Conservation (phyloP, 306 rosid genomes). For the Luffa aegyptiaca region DNA sequence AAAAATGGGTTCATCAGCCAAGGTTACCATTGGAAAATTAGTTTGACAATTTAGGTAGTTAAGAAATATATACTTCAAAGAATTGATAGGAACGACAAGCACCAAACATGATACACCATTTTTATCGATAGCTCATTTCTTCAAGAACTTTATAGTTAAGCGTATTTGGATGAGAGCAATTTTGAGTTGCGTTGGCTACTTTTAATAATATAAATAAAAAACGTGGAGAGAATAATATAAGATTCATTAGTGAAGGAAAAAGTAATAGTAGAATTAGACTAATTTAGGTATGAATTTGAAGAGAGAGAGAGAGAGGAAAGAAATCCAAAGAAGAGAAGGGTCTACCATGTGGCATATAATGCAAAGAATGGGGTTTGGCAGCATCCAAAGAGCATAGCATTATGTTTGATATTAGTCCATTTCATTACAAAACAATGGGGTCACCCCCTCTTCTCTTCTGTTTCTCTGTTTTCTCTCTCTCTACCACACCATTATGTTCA, state of each 20-base stretch:
- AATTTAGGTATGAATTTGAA: not conserved
- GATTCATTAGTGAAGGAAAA: too few relatives aligned
- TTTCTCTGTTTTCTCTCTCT: not conserved
- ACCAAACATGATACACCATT: too few relatives aligned
- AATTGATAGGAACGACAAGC: too few relatives aligned
- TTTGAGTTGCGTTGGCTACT: too few relatives aligned
- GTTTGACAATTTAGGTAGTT: too few relatives aligned
- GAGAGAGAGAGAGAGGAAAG: not conserved
- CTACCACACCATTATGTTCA: not conserved
- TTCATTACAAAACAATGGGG: not conserved
- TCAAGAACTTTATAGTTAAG: too few relatives aligned
- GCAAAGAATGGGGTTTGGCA: not conserved
- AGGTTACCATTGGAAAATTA: not conserved
- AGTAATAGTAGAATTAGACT: too few relatives aligned
- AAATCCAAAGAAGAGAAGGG: not conserved
- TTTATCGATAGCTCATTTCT: too few relatives aligned
- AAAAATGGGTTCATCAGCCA: not conserved
- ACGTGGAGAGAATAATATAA: too few relatives aligned
- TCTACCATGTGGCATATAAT: constrained; percentile 10
- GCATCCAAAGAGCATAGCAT: not conserved
- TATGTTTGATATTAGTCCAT: not conserved
- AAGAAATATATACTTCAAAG: too few relatives aligned
- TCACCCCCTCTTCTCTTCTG: not conserved
- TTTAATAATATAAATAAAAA: too few relatives aligned
- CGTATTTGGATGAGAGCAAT: too few relatives aligned